These are phyloP conservation scores for Phaseolus coccineus DNA, from an alignment of 331 rosid species.

Conservation along the genomic window DNA sequence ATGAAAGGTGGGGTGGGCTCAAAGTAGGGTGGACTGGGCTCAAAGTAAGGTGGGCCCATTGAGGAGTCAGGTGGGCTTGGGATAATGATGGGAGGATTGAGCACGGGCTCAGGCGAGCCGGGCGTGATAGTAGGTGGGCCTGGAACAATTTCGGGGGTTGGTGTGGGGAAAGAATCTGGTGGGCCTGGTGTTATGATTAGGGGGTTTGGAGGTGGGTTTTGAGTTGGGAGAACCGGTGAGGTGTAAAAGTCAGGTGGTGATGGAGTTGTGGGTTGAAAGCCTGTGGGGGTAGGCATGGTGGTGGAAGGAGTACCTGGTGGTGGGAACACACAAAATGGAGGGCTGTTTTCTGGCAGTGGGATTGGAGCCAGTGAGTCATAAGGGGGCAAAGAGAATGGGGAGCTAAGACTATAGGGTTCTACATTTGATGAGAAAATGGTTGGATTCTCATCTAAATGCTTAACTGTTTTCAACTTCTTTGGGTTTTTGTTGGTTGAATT, in stretches of 20 bases:
- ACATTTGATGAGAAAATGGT: conserved; percentile 54
- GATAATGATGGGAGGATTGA: conserved; percentile 48
- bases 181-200: conserved; percentile 47
- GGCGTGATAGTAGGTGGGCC: conserved; percentile 64
- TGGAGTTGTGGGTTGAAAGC: conserved; percentile 47
- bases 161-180: conserved; percentile 46
- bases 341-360: conserved; percentile 60
- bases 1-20: conserved; percentile 65
- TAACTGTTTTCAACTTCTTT: conserved; percentile 57
- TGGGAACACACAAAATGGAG: conserved; percentile 74
- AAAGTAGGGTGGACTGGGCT: conserved; percentile 64
- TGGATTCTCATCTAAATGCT: conserved; percentile 56
- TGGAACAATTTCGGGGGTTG: conserved; percentile 49
- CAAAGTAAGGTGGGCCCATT: conserved; percentile 58
- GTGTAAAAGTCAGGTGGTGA: conserved; percentile 42
- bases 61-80: conserved; percentile 52
- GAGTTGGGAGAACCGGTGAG: conserved; percentile 46
- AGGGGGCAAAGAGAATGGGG: conserved; percentile 80
- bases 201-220: conserved; percentile 73
- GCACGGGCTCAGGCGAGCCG: conserved; percentile 49
- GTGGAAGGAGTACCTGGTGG: conserved; percentile 71
- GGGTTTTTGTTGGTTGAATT: conserved; percentile 49
- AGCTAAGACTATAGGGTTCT: conserved; percentile 71
- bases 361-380: conserved; percentile 77
- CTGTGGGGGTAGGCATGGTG: conserved; percentile 56